These are phyloP conservation scores for Ceriops decandra DNA, from an alignment of 345 rosid genomes.

Conservation along the genomic window DNA sequence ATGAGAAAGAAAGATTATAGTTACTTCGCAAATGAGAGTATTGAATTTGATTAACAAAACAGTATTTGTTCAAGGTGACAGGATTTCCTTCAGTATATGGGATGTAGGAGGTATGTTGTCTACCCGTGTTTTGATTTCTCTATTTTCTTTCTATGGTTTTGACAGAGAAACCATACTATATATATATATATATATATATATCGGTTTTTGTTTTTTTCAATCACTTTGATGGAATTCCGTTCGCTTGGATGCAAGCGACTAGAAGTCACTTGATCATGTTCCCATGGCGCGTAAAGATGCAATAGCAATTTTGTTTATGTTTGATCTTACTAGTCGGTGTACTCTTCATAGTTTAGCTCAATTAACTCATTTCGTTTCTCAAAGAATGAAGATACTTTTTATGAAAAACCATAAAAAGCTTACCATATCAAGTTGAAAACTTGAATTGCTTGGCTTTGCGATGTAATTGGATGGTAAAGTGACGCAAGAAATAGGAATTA, in stretches of 20 bases:
- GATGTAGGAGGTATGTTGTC: constrained; percentile 74
- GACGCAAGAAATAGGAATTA: constrained; percentile 94
- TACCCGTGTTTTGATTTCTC: neutral
- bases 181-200: no score
- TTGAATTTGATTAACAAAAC: constrained; percentile 86
- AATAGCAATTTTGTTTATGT: constrained; percentile 91
- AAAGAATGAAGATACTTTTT: neutral
- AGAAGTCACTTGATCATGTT: constrained; percentile 54
- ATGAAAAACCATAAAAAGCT: neutral
- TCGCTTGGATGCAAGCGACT: constrained; percentile 44
- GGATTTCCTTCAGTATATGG: constrained; percentile 87
- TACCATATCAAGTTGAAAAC: neutral
- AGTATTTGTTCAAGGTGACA: constrained; percentile 65
- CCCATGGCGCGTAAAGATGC: constrained; percentile 83
- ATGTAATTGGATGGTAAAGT: constrained; percentile 75
- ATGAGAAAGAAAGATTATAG: constrained; percentile 61
- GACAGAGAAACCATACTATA: neutral
- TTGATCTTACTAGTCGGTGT: constrained; percentile 93
- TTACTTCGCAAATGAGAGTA: constrained; percentile 62
- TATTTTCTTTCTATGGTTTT: neutral
- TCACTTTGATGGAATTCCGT: neutral
- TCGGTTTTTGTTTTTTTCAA: no score
- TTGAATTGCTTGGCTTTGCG: constrained; percentile 24
- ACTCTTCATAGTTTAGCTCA: constrained; percentile 69
- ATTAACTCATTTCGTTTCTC: neutral